Evolutionary conservation across 805 yeast genomes (phyloP).

Genomic region (Hanseniaspora mollemarum): DNA sequence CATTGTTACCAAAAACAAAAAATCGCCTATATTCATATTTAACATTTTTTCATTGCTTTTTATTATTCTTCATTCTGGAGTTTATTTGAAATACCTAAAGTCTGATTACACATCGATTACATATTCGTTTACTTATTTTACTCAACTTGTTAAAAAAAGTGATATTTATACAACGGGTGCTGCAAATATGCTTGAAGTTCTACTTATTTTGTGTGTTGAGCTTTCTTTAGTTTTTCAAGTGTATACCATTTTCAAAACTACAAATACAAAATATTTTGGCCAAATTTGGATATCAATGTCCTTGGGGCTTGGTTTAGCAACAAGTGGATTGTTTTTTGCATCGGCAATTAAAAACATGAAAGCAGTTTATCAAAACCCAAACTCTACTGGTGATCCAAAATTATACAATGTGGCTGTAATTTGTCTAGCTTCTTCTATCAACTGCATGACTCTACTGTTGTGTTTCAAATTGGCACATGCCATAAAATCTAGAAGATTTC

Average conservation of each 20-base stretch:
- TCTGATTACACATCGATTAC: conserved; percentile 44
- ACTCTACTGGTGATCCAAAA: conserved; percentile 28
- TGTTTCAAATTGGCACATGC: conserved; percentile 57
- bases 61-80: conserved; percentile 47
- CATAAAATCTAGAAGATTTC: conserved; percentile 53
- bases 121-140: conserved; percentile 38
- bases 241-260: conserved; percentile 53
- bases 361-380: conserved; percentile 26
- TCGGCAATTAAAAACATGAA: conserved; percentile 38
- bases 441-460: conserved; percentile 49
- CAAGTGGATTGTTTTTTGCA: conserved; percentile 49
- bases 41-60: conserved; percentile 52
- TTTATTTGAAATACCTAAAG: conserved; percentile 44
- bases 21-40: conserved; percentile 60
- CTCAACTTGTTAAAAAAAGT: conserved; percentile 29
- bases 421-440: conserved; percentile 57
- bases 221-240: conserved; percentile 61
- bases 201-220: conserved; percentile 53
- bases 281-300: conserved; percentile 32
- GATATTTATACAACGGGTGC: conserved; percentile 47
- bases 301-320: conserved; percentile 39
- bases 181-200: conserved; percentile 46
- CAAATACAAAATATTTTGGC: conserved; percentile 38
- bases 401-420: conserved; percentile 45
- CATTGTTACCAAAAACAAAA: conserved; percentile 41